Evolutionary conservation across 345 rosid species (phyloP), one percentile per base, ranked within the genome.

Genomic region (Euphorbia lathyris): DNA sequence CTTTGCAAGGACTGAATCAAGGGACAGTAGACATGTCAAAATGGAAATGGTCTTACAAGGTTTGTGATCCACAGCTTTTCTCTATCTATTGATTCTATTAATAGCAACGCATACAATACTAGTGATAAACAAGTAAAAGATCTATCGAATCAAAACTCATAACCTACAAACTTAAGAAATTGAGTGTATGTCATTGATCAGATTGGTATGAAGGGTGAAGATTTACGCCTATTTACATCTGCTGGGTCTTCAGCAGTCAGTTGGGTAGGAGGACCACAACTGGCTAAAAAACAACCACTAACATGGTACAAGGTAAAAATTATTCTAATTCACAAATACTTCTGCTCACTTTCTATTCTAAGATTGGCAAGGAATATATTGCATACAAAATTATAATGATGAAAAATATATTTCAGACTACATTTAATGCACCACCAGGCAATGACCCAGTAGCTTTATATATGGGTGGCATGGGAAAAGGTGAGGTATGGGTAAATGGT

Each of bases 401-500:
- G 12, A 29, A 5, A 16, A 14, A n/a, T 43, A 23, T 59, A 34
- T 77, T 74, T 62, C 78, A 93, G 98, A 76, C 94, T 25, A 83
- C 77, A 12, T 86, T 93, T 64, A 66, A 77, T 34, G 87, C 88
- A 65, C 94, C 94, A 3, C 67, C 58, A 63, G 94, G 94, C 29
- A 84, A 62, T 9, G 86, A 86, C 47, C 98, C 98, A n/a, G 69
- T 93, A 74, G 97, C 97, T 74, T 66, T 93, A 50, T 96, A 93
- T 71, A 88, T 89, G 97, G 22, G 56, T 20, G 66, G 63, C 79
- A 76, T 76, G 79, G 71, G 79, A 26, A 76, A 76, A 65, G 79
- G 98, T 56, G 86, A 86, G 78, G 69, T 93, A 45, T 93, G 93
- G 92, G 82, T 93, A 53, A 93, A 93, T 26, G 96, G 98, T 45